Base-by-base conservation (phyloP, 306 rosid species). In the Trifolium repens region DNA sequence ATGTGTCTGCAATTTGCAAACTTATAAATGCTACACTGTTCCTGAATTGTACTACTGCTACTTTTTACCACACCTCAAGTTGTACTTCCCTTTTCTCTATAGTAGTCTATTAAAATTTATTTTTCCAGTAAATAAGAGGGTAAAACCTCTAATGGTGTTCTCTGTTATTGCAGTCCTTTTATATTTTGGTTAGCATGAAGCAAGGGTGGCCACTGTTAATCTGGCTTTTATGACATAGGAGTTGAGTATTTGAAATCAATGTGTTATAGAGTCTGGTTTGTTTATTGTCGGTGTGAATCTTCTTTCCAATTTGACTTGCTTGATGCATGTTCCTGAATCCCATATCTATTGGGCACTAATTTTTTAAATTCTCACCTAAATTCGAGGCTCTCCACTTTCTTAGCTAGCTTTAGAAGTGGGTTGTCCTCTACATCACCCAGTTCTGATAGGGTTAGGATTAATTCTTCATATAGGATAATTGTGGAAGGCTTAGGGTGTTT, bases 231-330 rank as follows among this genome's bases (percentile, higher is more conserved):
- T 65, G 50, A 9, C 52, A 8, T 65, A 9, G 49, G 27, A 16
- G 69, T 35, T 9, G 30, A 17, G 1, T 37, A 27, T 16, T 17
- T 19, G 24, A 64, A 32, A 64, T 64, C 50, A 65, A 59, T 27
- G 34, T 55, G 15, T 59, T 58, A 8, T 32, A 40, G 17, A 40
- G 34, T 42, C 52, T 65, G 49, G 8, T 40, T 5, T 65, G 52
- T 65, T 40, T 39, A 11, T 19, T 65, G 27, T 65, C 40, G 53
- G 71, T 40, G 71, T 5, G 16, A 65, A 65, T 9, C 16, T 65
- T 65, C 17, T 65, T 65, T 65, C 71, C 52, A 10, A 65, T 65
- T 42, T 40, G 10, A 65, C 10, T 65, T 19, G 71, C 53, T 39
- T 5, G 71, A 40, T 40, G 71, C 53, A 40, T 12, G 34, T 17